Conservation (phyloP, 495 filamentous ascomycete genomes). For the Recurvomyces mirabilis region DNA sequence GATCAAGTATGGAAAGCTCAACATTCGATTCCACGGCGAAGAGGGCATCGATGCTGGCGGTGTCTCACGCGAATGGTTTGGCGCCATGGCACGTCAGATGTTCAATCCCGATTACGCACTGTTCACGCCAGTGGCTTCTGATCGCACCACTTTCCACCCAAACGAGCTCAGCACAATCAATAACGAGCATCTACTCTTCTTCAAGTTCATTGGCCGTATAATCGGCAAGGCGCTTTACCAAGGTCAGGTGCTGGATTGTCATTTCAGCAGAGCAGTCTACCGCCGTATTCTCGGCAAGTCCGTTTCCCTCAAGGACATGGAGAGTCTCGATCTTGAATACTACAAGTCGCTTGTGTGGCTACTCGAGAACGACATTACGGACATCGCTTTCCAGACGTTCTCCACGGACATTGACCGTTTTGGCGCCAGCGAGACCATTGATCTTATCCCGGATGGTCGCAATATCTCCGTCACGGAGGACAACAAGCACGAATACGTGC, state of each 20-base stretch:
- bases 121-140: constrained; percentile 93
- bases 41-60: constrained; percentile 97
- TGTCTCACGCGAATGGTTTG: constrained; percentile 98
- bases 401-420: constrained; percentile 88
- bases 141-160: constrained; percentile 97
- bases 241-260: constrained; percentile 89
- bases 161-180: constrained; percentile 90
- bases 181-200: constrained; percentile 91
- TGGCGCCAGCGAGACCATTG: constrained; percentile 74
- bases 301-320: constrained; percentile 98
- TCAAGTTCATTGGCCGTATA: constrained; percentile 98
- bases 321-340: constrained; percentile 95
- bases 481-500: constrained; percentile 96
- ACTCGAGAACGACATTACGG: constrained; percentile 97
- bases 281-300: constrained; percentile 89
- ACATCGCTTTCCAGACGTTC: constrained; percentile 96
- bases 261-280: constrained; percentile 97
- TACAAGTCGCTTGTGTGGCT: constrained; percentile 99
- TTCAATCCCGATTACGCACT: constrained; percentile 97
- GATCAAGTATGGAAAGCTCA: constrained; percentile 96
- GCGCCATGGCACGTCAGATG: constrained; percentile 94
- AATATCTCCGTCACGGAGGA: constrained; percentile 93
- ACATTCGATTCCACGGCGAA: constrained; percentile 93
- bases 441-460: constrained; percentile 74
- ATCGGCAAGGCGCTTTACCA: constrained; percentile 99